Evolutionary conservation across 441 rosid genomes (phyloP), one percentile per base, ranked within the genome.

Genomic region (Melastoma candidum): DNA sequence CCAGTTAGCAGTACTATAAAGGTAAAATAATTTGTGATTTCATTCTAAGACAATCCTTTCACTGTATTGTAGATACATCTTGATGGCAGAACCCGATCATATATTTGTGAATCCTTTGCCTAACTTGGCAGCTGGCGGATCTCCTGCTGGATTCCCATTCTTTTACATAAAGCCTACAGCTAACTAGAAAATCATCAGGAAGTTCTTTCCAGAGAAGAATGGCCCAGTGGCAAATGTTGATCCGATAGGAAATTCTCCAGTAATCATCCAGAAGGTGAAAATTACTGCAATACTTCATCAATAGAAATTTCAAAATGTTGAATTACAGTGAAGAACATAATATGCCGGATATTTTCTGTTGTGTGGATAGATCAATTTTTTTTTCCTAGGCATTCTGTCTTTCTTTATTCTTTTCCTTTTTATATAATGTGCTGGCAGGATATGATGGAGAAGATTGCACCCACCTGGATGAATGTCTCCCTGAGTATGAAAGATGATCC

Each of bases 11-110:
- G 44, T 52, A 29, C 22, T 44, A 41, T 1, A 8, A 12, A 26
- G 55, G 22, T 53, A 11, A 7, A 47, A 24, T 44, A 10, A 48
- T 22, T 44, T 46, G 36, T 46, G 50, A 9, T 39, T 26, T 25
- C 17, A 22, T 8, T 52, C 41, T 52, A 12, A 36, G 14, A 52
- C 26, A 36, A 29, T 12, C 62, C 46, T 32, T 25, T 54, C 32
- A 46, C 58, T 24, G 26, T 41, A 55, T 24, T 76, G 22, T 70
- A 83, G 86, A 54, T 83, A 80, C 63, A 64, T 83, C 60, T 65
- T 83, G 54, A 83, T 83, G 90, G 90, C 86, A 56, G 90, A 83
- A 73, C 90, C 90, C 47, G 90, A 83, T 73, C 90, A 83, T 67
- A 51, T 83, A 49, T 80, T 80, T 68, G 63, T 68, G 48, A 71